These are phyloP conservation scores for Penicillium riverlandense DNA, from an alignment of 495 filamentous ascomycete species.

Conservation along the genomic window DNA sequence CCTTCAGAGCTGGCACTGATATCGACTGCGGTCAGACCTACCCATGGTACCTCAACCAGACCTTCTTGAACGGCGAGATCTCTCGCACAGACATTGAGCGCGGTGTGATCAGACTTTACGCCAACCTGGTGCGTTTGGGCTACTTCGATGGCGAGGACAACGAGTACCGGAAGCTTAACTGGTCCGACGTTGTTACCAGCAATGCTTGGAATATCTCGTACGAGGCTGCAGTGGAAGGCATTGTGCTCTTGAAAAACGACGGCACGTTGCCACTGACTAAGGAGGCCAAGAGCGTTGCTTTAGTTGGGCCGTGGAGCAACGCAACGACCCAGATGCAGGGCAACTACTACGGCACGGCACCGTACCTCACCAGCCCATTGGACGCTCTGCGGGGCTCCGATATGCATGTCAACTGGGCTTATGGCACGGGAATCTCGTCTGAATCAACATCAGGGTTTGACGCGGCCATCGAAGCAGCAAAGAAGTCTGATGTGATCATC, in stretches of 20 bases:
- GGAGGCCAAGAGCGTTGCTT: conserved; percentile 36
- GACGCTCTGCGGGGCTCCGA: conserved; percentile 35
- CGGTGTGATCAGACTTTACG: conserved; percentile 48
- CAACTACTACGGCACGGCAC: conserved; percentile 50
- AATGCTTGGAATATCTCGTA: conserved; percentile 49
- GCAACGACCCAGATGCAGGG: conserved; percentile 55
- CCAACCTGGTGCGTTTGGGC: conserved; percentile 46
- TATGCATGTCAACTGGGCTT: conserved; percentile 42
- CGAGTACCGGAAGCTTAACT: conserved; percentile 44
- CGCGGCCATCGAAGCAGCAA: conserved; percentile 39
- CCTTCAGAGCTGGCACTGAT: conserved; percentile 54
- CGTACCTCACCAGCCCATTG: conserved; percentile 48
- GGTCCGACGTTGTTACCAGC: conserved; percentile 44
- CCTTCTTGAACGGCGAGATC: conserved; percentile 40
- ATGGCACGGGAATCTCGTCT: conserved; percentile 35
- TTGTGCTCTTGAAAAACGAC: conserved; percentile 57
- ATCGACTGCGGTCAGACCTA: conserved; percentile 55
- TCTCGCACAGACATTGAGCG: conserved; percentile 44
- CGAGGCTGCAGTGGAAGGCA: conserved; percentile 51
- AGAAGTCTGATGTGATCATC: conserved; percentile 47
- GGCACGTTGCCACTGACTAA: conserved; percentile 43
- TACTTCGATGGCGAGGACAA: conserved; percentile 49
- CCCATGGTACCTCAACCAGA: conserved; percentile 39
- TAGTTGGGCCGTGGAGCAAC: conserved; percentile 54
- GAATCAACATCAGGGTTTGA: conserved; percentile 30